Conservation (phyloP, 148 eudicot species). For the Vaccinium corymbosum region DNA sequence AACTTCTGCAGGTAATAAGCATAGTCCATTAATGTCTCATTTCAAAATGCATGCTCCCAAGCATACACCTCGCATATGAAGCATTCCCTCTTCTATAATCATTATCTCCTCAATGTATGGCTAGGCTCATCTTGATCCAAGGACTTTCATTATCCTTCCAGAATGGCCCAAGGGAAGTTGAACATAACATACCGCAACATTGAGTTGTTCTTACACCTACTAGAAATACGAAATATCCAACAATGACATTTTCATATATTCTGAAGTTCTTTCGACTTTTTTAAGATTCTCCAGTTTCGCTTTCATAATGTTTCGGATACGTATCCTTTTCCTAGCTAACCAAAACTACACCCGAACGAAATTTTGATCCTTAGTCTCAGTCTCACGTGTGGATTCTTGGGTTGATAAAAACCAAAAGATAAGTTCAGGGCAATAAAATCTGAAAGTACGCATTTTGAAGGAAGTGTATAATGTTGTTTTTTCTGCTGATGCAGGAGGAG, state of each 20-base stretch:
- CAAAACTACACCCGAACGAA: not conserved
- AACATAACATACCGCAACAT: not conserved
- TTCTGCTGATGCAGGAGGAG: conserved; percentile 71
- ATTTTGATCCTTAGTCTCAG: not conserved
- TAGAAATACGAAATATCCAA: not conserved
- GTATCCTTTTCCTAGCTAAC: not conserved
- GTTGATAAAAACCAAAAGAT: not conserved
- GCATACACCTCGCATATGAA: not conserved
- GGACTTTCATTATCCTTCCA: not conserved
- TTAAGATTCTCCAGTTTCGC: not conserved
- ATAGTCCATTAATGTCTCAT: not conserved
- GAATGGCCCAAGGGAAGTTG: not conserved
- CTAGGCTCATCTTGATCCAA: not conserved
- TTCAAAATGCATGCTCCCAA: not conserved
- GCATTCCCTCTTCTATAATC: not conserved
- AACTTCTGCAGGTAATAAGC: conserved; percentile 81
- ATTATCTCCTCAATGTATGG: not conserved
- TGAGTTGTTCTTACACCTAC: not conserved
- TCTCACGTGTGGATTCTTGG: not conserved
- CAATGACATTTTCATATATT: not conserved
- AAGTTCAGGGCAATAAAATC: too few species aligned
- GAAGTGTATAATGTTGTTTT: conserved; percentile 1
- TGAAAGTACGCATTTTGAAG: not conserved
- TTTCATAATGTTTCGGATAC: not conserved
- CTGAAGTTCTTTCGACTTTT: not conserved